These are phyloP conservation scores for Ophiostoma pallidulum DNA, from an alignment of 2,329 filamentous ascomycete genomes.

Conservation along the genomic window DNA sequence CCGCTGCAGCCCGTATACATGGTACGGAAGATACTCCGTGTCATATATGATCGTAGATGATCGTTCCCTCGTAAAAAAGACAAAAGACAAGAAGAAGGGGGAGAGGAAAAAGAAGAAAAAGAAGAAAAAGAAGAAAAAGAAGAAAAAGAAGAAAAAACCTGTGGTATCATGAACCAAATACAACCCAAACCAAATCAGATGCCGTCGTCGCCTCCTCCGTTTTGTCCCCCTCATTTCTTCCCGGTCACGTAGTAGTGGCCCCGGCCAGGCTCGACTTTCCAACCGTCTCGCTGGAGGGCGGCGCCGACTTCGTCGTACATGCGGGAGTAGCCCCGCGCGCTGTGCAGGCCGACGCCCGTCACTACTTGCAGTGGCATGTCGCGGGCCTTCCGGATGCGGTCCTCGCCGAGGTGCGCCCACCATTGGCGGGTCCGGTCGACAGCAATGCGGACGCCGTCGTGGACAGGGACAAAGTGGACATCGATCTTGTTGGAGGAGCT, in stretches of 20 bases:
- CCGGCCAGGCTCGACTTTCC: slow-evolving; percentile 65
- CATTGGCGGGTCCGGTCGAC: slow-evolving; percentile 56
- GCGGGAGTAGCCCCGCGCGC: slow-evolving; percentile 62
- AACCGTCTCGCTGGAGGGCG: slow-evolving; percentile 67
- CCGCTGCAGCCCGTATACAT: too few relatives aligned
- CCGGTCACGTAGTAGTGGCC: slow-evolving; percentile 66
- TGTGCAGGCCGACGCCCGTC: slow-evolving; percentile 74
- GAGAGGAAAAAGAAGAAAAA: neutral
- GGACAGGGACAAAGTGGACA: slow-evolving; percentile 73
- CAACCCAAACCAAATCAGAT: too few relatives aligned
- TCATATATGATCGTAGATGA: too few relatives aligned
- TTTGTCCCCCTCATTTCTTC: slow-evolving; percentile 19
- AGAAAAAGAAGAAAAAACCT: neutral
- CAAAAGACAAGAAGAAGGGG: neutral
- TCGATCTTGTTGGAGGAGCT: slow-evolving; percentile 65
- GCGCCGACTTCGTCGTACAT: slow-evolving; percentile 72
- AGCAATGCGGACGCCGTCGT: slow-evolving; percentile 72
- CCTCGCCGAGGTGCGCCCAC: slow-evolving; percentile 67
- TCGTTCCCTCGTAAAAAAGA: neutral
- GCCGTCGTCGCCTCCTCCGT: too few relatives aligned
- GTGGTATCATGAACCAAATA: neutral
- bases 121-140: neutral
- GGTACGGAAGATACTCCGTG: too few relatives aligned
- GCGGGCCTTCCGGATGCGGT: slow-evolving; percentile 39
- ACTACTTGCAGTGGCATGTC: slow-evolving; percentile 59